A percentile compares a stretch with the other conserved stretches of the same genome.
Conservation (phyloP, 2,329 filamentous ascomycete genomes). For the Zymoseptoria pseudotritici region DNA sequence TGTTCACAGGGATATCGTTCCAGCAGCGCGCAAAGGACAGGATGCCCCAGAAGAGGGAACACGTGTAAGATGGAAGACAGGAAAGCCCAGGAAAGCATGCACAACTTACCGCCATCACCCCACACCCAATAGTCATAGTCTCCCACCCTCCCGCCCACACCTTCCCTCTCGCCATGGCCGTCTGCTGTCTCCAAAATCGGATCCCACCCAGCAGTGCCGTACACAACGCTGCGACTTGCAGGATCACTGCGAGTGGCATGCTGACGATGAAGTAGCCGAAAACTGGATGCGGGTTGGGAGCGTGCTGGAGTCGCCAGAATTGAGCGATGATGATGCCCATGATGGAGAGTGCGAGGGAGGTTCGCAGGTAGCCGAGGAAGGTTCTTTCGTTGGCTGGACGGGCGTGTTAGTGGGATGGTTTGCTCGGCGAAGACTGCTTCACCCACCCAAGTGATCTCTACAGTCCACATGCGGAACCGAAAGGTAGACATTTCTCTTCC, state of each 20-base stretch:
- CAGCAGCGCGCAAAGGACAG: not conserved
- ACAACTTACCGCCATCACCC: not conserved
- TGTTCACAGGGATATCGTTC: not conserved
- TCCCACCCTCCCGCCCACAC: constrained; percentile 54
- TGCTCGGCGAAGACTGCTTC: not conserved
- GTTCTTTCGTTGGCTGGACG: constrained; percentile 62
- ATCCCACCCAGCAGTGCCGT: constrained; percentile 48
- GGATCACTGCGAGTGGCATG: constrained; percentile 49
- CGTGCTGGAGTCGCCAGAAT: constrained; percentile 55
- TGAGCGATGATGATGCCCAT: constrained; percentile 59
- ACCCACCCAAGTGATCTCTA: constrained; percentile 51
- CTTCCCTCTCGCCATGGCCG: constrained; percentile 51
- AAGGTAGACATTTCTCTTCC: constrained; percentile 44
- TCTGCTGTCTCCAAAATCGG: constrained; percentile 56
- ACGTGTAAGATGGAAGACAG: not conserved
- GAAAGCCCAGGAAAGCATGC: not conserved
- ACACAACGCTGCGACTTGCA: constrained; percentile 43
- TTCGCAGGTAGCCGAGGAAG: constrained; percentile 66
- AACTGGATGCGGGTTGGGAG: constrained; percentile 33
- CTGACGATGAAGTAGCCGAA: constrained; percentile 57
- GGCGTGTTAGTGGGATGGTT: not conserved
- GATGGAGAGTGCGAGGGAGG: constrained; percentile 61
- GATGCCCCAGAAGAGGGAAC: not conserved
- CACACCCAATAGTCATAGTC: constrained; percentile 36
- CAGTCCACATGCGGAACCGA: constrained; percentile 44